Percentiles rank a stretch among this genome's conserved stretches.
Evolutionary conservation across 1,139 yeast species (phyloP).

Genomic region (Nadsonia starkeyi-henricii): DNA sequence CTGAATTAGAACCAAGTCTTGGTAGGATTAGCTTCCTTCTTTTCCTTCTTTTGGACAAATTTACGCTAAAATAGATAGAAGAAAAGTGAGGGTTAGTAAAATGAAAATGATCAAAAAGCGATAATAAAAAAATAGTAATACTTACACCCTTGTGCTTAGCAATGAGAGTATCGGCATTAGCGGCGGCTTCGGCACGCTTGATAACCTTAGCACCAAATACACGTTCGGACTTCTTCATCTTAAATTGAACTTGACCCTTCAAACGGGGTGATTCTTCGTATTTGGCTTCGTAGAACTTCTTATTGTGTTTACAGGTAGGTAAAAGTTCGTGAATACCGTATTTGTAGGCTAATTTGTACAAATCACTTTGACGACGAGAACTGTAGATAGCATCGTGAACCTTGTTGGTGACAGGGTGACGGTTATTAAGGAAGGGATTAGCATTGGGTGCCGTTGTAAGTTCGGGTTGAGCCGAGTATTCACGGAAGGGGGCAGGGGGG

Average conservation of each 20-base stretch:
- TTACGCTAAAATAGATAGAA: not conserved
- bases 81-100: not conserved
- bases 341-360: conserved; percentile 70
- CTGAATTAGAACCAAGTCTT: not conserved
- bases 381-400: conserved; percentile 74
- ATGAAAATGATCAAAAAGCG: not conserved
- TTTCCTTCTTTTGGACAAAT: not conserved
- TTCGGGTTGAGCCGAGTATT: conserved; percentile 53
- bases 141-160: conserved; percentile 41
- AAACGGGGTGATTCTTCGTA: conserved; percentile 56
- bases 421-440: conserved; percentile 82
- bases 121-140: not conserved
- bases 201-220: conserved; percentile 45
- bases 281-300: conserved; percentile 69
- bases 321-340: conserved; percentile 68
- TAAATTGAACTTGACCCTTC: conserved; percentile 67
- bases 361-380: conserved; percentile 69
- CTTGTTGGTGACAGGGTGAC: conserved; percentile 64
- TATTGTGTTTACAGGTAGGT: conserved; percentile 55
- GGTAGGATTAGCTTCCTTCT: not conserved
- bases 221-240: conserved; percentile 73
- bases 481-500: conserved; percentile 73
- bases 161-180: conserved; percentile 58
- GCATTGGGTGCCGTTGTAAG: conserved; percentile 51
- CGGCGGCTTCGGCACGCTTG: conserved; percentile 50